Evolutionary conservation across 257 asterid genomes (phyloP), one percentile per base, ranked within the genome.

Genomic region (Primulina eburnea): DNA sequence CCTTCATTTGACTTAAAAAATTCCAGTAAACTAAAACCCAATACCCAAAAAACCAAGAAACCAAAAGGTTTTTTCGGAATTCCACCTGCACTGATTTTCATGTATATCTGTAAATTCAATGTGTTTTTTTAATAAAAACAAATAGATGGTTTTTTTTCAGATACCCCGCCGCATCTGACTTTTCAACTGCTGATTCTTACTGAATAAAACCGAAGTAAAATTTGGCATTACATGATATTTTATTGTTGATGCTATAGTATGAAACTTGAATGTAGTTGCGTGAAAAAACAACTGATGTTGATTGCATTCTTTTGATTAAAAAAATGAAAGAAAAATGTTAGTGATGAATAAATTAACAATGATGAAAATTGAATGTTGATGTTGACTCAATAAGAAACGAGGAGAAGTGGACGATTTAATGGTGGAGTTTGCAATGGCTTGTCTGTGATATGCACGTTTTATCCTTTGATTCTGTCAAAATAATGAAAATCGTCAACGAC

Each of bases 111-210:
- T 35, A 29, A 29, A 55, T 58, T 29, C 35, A 62, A 66, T 59
- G 67, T 24, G 68, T 33, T 60, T 24, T 24, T 24, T 24, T 24
- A 0, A 24, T 24, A 24, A 24, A 24, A 24, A 17, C 4, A 32
- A 32, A 33, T 0, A 14, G n/a, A 57, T 35, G 82, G 50, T 17
- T 67, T 67, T 73, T 53, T 24, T 77, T 28, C 71, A 68, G 74
- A 73, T 69, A 53, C 66, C 60, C 66, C 62, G 80, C 78, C 78
- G 73, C 72, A 53, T 58, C 18, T 68, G 80, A 67, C 82, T 76
- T 73, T 76, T 82, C 83, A 67, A 70, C 59, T 72, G 57, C 73
- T 30, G 18, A 56, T 35, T 55, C 17, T 34, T 9, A 18, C 30
- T 14, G 16, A 5, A 64, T 40, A 38, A 53, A 34, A 47, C 53